Base-by-base conservation (phyloP, 2,329 filamentous ascomycete species). In the Passalora sequoiae region DNA sequence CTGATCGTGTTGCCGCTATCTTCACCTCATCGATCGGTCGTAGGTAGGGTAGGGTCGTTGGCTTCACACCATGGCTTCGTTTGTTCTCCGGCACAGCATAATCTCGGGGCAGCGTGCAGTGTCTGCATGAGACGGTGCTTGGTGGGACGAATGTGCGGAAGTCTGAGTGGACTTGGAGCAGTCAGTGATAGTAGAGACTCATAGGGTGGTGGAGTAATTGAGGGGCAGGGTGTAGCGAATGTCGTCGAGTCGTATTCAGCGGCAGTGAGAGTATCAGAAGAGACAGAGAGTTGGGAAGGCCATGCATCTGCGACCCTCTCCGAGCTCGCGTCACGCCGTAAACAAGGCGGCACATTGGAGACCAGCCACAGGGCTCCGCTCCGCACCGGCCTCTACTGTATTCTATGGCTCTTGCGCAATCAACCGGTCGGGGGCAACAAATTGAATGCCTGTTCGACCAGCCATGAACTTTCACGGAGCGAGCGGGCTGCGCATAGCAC, bases 11-110 rank as follows among this genome's bases (percentile, higher is more conserved):
- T 40, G 19, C 6, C n/a, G 30, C 38, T 39, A 17, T 40, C 31
- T 20, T 39, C 50, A 53, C 44, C 49, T 27, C 42, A 46, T 48
- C 33, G 40, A 27, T 32, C 47, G 41, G 46, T n/a, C n/a, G n/a
- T n/a, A n/a, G n/a, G n/a, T n/a, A n/a, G n/a, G n/a, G n/a, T n/a
- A n/a, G n/a, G n/a, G n/a, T n/a, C n/a, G n/a, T 40, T 39, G 21
- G 44, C 31, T 20, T 39, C 50, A 53, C 44, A 53, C 30, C 42
- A 46, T 48, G 38, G 40, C 27, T 32, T 49, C 44, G 46, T n/a
- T 28, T 12, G 10, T 24, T 10, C 32, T 41, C 37, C 32, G 38
- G 47, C 33, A 24, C 36, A 13, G 9, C 24, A 16, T 17, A 36
- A 19, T 24, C 24, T 17, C 22, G 15, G 21, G 31, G 13, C 17